Evolutionary conservation across 768 basidiomycete genomes (phyloP).

Genomic region (Lentinula raphanica): DNA sequence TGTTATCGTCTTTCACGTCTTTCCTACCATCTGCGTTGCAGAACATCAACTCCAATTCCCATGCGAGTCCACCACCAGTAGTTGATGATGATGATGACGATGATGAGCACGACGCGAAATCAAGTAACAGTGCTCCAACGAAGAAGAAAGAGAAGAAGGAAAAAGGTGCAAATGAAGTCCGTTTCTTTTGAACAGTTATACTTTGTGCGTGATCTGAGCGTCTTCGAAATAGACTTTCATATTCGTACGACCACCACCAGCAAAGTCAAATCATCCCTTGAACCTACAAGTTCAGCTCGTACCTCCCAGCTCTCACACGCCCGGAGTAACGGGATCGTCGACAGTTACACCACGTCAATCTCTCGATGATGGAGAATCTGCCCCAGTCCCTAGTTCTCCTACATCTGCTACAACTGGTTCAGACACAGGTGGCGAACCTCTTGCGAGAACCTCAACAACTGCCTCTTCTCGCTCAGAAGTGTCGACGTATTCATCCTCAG

Average conservation of each 20-base stretch:
- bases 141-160: conserved; percentile 10
- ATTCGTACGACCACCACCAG: conserved; percentile 85
- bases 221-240: conserved; percentile 66
- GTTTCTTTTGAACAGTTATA: neutral
- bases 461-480: conserved; percentile 22
- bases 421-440: conserved; percentile 8
- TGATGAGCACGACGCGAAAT: neutral
- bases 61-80: conserved; percentile 1
- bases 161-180: conserved; percentile 9
- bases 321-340: conserved; percentile 31
- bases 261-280: conserved; percentile 78
- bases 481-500: conserved; percentile 43
- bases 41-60: neutral
- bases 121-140: neutral
- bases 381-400: conserved; percentile 18
- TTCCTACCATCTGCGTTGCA: conserved; percentile 8
- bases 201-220: neutral
- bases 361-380: conserved; percentile 32
- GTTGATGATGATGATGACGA: conserved; percentile 8
- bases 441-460: conserved; percentile 9
- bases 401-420: neutral
- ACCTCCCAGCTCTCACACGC: conserved; percentile 52
- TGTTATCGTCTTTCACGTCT: conserved; percentile 10
- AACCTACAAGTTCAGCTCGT: conserved; percentile 92
- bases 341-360: conserved; percentile 24